Conservation (phyloP, 495 filamentous ascomycete genomes). For the Talaromyces nanjingensis region DNA sequence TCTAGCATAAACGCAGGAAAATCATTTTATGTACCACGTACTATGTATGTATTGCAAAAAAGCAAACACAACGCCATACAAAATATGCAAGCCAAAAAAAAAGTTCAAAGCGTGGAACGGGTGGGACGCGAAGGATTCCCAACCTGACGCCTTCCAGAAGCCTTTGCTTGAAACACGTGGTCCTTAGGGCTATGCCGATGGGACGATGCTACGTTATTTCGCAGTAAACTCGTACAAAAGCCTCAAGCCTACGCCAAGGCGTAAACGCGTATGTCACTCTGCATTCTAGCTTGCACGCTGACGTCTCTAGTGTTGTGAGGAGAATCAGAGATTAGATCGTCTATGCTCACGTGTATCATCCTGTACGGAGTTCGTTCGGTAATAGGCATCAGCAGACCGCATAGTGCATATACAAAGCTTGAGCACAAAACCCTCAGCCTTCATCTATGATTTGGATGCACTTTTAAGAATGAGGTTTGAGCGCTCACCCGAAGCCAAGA, state of each 20-base stretch:
- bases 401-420: not conserved
- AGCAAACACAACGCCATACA: not conserved
- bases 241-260: not conserved
- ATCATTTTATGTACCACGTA: not conserved
- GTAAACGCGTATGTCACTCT: not conserved
- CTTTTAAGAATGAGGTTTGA: not conserved
- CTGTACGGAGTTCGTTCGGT: not conserved
- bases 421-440: not conserved
- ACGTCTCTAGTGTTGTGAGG: not conserved
- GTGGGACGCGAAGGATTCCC: not conserved
- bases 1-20: not conserved
- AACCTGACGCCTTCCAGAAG: not conserved
- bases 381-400: not conserved
- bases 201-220: not conserved
- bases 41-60: not conserved
- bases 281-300: not conserved
- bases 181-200: not conserved
- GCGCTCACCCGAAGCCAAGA: not conserved
- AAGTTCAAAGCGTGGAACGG: not conserved
- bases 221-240: not conserved
- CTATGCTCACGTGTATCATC: not conserved
- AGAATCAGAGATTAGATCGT: not conserved
- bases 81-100: not conserved
- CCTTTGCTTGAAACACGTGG: not conserved
- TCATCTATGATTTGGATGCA: not conserved